These are phyloP conservation scores for Fraxinus greggii DNA, from an alignment of 305 asterid genomes.

Conservation along the genomic window DNA sequence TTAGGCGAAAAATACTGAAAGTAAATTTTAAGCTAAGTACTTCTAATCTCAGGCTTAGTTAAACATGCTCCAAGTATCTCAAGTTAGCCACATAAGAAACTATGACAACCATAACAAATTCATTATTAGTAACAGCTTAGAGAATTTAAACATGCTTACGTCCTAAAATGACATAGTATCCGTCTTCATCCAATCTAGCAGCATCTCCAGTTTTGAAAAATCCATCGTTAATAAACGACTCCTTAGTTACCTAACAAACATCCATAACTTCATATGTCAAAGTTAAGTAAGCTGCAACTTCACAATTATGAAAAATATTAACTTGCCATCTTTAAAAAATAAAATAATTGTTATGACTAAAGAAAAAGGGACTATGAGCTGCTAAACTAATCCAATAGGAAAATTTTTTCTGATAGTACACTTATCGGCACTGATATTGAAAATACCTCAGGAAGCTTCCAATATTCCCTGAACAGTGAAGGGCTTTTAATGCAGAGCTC, in stretches of 20 bases:
- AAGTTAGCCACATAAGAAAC: neutral
- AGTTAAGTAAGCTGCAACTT: neutral
- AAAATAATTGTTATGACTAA: neutral
- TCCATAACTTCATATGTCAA: neutral
- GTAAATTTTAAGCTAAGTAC: neutral
- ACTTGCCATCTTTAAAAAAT: neutral
- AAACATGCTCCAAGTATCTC: neutral
- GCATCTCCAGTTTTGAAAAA: slow-evolving; percentile 98
- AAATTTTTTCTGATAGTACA: neutral
- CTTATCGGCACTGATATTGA: neutral
- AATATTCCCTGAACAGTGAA: slow-evolving; percentile 86
- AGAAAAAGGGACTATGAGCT: neutral
- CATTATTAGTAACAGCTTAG: neutral
- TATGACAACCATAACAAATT: neutral
- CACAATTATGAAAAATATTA: neutral
- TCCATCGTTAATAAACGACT: slow-evolving; percentile 77
- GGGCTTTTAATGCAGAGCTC: slow-evolving; percentile 94
- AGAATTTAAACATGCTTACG: slow-evolving; percentile 52
- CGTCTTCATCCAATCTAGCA: slow-evolving; percentile 82
- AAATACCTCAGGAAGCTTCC: slow-evolving; percentile 90
- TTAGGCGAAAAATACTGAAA: neutral
- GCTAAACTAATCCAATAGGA: neutral
- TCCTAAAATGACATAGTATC: slow-evolving; percentile 89
- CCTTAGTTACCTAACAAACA: slow-evolving; percentile 66
- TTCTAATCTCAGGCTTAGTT: neutral